Base-by-base conservation (phyloP, 805 yeast genomes). In the Teunomyces cretensis region DNA sequence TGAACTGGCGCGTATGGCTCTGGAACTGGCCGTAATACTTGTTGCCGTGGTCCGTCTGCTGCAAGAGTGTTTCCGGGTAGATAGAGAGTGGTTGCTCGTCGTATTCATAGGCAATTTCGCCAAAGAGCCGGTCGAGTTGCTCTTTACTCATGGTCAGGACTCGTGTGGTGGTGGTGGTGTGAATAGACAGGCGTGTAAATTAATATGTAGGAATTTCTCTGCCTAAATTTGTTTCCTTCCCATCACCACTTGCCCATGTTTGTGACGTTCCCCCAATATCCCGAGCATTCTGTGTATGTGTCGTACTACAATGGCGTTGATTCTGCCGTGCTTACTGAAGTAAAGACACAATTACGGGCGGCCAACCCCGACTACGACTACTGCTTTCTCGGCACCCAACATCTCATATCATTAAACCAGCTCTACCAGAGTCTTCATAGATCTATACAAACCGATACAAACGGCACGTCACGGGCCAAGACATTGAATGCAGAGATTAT, bases 401-500 rank as follows among this genome's bases (percentile, higher is more conserved):
- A 79, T 16, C 60, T 88, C 2, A 62, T 81, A 1, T 81, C 88
- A 0, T 42, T 70, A 12, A 88, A 85, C 49, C 94, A 86, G 51
- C 52, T 88, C 9, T 67, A 72, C 43, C 70, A 83, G 39, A 82
- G 88, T 1, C 61, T 83, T 1, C 80, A 84, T 58, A 76, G 83
- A 51, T 78, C 88, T 2, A 53, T 87, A 2, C 61, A 74, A 11
- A 90, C 86, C 58, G 54, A 61, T 17, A 58, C 58, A 1, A 68
- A 70, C 30, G 78, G 70, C 11, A 71, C 63, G 15, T 72, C 79
- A 70, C 75, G 83, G 51, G 83, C 96, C 8, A 81, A 76, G 52
- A 75, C 82, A 0, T 53, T 88, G 27, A 86, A 86, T 57, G 82
- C 94, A 0, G 96, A 88, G 56, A 70, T 85, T 32, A 76, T 87